Percentiles rank a stretch among this genome's conserved stretches.
Evolutionary conservation across 73 alveolate genomes (phyloP).

Genomic region (Tetrahymena elliotti): DNA sequence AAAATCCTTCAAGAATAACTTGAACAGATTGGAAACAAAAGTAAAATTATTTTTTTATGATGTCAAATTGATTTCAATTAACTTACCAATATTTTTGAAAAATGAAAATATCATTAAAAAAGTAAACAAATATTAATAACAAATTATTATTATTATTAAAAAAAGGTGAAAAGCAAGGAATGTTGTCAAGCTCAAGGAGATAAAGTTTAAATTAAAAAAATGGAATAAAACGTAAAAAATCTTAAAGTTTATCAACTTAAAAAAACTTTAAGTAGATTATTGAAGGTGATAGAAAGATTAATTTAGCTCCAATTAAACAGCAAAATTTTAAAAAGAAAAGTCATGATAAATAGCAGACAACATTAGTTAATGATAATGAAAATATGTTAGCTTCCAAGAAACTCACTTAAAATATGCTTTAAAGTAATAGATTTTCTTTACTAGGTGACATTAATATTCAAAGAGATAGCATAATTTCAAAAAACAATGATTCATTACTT

Average conservation of each 20-base stretch:
- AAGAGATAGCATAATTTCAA: background rate
- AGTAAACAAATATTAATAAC: no score
- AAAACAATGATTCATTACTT: background rate
- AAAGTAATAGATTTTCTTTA: background rate
- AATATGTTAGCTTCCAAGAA: background rate
- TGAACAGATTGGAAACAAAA: background rate
- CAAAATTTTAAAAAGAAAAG: background rate
- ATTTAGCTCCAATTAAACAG: background rate
- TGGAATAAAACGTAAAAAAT: background rate
- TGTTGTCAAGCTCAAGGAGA: background rate
- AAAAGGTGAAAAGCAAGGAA: background rate
- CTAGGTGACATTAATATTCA: background rate
- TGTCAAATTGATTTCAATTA: no score
- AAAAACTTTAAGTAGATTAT: background rate
- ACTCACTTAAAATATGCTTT: background rate
- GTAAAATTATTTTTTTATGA: background rate
- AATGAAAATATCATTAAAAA: no score
- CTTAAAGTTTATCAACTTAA: background rate
- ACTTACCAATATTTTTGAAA: no score
- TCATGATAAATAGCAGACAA: background rate
- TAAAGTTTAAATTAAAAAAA: background rate
- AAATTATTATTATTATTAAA: no score
- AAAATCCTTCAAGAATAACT: background rate
- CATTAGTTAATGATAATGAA: background rate
- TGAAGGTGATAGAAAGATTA: background rate